Evolutionary conservation across 257 asterid genomes (phyloP).

Genomic region (Eucommia ulmoides): DNA sequence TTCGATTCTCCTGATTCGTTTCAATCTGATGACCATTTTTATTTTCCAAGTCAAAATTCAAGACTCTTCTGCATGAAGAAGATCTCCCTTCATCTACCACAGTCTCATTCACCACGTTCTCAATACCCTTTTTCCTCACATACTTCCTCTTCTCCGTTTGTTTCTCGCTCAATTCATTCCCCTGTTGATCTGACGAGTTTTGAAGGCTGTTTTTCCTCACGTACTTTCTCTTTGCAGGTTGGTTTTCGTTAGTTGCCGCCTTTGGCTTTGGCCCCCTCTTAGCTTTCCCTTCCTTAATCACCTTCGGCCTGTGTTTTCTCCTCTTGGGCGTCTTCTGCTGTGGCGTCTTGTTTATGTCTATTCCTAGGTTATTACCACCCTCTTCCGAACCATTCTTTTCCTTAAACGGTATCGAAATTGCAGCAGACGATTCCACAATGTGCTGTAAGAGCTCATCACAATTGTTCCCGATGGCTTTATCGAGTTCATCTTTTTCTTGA

Average conservation of each 20-base stretch:
- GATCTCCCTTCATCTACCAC: conserved; percentile 16
- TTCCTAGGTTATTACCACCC: conserved; percentile 25
- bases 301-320: conserved; percentile 86
- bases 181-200: neutral
- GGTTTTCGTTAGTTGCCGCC: conserved; percentile 22
- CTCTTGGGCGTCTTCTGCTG: conserved; percentile 52
- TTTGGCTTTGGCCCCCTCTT: conserved; percentile 46
- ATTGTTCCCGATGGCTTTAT: conserved; percentile 16
- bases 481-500: conserved; percentile 25
- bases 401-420: conserved; percentile 13
- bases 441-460: conserved; percentile 15
- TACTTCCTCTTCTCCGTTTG: conserved; percentile 50
- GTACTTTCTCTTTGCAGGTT: conserved; percentile 52
- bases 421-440: conserved; percentile 19
- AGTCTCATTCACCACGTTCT: neutral
- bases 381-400: conserved; percentile 21
- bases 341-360: conserved; percentile 69
- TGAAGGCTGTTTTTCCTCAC: conserved; percentile 19
- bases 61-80: conserved; percentile 41
- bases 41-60: conserved; percentile 43
- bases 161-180: conserved; percentile 16
- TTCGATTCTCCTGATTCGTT: too few relatives aligned
- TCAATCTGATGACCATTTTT: too few relatives aligned
- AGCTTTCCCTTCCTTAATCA: conserved; percentile 61
- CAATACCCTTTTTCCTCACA: conserved; percentile 18